Percentiles rank a stretch among this genome's conserved stretches.
phyloP scores from a whole-genome alignment of 257 asterid genomes.

The Schizonepeta tenuifolia region DNA sequence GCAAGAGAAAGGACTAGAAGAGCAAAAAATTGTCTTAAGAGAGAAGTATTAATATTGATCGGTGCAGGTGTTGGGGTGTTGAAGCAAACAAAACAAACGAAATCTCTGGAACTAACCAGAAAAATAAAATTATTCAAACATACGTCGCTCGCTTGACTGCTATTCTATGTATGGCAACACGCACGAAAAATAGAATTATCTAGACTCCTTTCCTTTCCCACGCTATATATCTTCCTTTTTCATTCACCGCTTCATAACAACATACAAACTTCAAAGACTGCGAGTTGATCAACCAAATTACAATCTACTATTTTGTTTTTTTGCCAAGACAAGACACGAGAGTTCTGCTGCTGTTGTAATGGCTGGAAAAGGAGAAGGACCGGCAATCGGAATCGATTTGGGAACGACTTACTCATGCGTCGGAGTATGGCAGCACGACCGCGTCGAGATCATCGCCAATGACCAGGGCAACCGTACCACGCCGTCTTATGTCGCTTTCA shows the following conservation, averaged over 20 bases:
- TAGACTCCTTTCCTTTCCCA: background rate
- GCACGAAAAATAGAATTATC: conserved; percentile 24
- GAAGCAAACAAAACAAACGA: no score
- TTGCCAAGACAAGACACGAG: no score
- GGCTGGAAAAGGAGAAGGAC: conserved; percentile 51
- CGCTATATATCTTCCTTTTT: conserved; percentile 16
- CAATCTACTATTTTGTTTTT: background rate
- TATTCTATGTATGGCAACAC: background rate
- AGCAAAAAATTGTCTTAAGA: background rate
- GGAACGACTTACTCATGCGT: conserved; percentile 50
- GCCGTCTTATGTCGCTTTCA: conserved; percentile 50
- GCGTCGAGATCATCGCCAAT: conserved; percentile 48
- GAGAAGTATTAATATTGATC: background rate
- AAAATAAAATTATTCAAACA: background rate
- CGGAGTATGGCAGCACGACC: conserved; percentile 50
- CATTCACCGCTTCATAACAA: background rate
- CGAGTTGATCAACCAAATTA: background rate
- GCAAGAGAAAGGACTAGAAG: background rate
- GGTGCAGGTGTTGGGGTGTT: no score
- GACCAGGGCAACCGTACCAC: conserved; percentile 53
- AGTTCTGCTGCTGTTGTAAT: conserved; percentile 22
- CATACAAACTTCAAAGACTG: background rate
- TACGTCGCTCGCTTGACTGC: background rate
- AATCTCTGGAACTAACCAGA: conserved; percentile 32
- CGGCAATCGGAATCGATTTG: conserved; percentile 48